Conservation (phyloP, 345 rosid species). For the Alliaria petiolata region DNA sequence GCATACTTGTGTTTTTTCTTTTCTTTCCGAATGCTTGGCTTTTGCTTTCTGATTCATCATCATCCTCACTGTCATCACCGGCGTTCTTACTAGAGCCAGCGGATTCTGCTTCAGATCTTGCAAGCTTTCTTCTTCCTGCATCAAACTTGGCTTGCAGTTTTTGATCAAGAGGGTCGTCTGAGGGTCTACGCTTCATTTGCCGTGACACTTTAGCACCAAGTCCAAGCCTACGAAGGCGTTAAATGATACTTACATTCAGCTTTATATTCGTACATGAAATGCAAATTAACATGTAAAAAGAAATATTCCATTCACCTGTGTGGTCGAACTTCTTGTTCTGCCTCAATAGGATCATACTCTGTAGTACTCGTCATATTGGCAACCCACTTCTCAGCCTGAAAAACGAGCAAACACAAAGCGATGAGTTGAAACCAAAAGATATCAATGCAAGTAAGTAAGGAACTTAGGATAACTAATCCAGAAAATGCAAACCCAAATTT, state of each 20-base stretch:
- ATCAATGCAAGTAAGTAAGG: no score
- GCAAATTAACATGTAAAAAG: background rate
- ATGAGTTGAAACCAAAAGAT: background rate
- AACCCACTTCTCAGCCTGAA: conserved; percentile 75
- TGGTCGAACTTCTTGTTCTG: conserved; percentile 45
- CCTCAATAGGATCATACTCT: conserved; percentile 41
- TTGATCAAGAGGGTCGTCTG: conserved; percentile 54
- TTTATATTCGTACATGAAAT: no score
- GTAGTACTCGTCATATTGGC: conserved; percentile 43
- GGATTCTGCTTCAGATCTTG: conserved; percentile 30
- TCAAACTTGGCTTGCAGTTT: conserved; percentile 55
- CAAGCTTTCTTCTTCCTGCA: conserved; percentile 51
- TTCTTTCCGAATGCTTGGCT: conserved; percentile 42
- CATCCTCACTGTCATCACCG: conserved; percentile 35
- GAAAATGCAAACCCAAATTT: background rate
- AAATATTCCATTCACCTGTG: conserved; percentile 33
- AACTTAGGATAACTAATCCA: no score
- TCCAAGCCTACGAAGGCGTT: conserved; percentile 46
- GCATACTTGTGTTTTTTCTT: conserved; percentile 6
- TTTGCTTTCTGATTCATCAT: conserved; percentile 43
- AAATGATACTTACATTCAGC: background rate
- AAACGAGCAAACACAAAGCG: background rate
- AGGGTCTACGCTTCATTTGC: conserved; percentile 32
- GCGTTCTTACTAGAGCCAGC: conserved; percentile 9
- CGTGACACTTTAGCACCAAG: conserved; percentile 58